phyloP scores from a whole-genome alignment of 495 filamentous ascomycete species.

The Staphylotrichum longicolle region DNA sequence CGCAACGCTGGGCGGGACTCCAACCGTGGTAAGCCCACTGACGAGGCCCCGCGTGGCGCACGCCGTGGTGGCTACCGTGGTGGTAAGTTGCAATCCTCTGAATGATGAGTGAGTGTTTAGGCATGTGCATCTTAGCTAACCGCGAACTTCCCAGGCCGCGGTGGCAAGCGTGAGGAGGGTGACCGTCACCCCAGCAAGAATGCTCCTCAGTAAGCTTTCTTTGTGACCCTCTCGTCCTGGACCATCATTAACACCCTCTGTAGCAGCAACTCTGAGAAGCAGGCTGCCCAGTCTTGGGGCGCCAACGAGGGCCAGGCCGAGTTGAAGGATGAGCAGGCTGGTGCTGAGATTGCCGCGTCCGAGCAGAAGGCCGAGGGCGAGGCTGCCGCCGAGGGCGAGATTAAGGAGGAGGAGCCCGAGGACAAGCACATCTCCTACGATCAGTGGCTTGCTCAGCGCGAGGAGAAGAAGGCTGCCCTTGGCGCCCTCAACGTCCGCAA shows the following conservation, averaged over 20 bases:
- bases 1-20: slow-evolving; percentile 74
- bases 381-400: slow-evolving; percentile 44
- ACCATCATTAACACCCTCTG: slow-evolving; percentile 22
- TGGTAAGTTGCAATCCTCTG: slow-evolving; percentile 36
- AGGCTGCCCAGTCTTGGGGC: slow-evolving; percentile 89
- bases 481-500: slow-evolving; percentile 66
- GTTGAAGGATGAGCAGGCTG: slow-evolving; percentile 84
- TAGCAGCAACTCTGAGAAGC: slow-evolving; percentile 83
- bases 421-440: slow-evolving; percentile 84
- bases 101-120: not conserved
- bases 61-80: slow-evolving; percentile 56
- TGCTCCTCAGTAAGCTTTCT: slow-evolving; percentile 59
- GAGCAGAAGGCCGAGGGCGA: slow-evolving; percentile 61
- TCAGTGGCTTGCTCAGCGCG: slow-evolving; percentile 85
- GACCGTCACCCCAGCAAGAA: slow-evolving; percentile 82
- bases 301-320: slow-evolving; percentile 73
- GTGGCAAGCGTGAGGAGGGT: slow-evolving; percentile 55
- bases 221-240: slow-evolving; percentile 10
- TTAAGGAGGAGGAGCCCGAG: slow-evolving; percentile 61
- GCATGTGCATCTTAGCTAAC: slow-evolving; percentile 13
- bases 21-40: slow-evolving; percentile 79
- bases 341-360: slow-evolving; percentile 76
- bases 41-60: slow-evolving; percentile 59
- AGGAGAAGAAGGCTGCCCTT: slow-evolving; percentile 76
- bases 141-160: slow-evolving; percentile 39